Base-by-base conservation (phyloP, 257 asterid species). In the Paraleonurus japonicus region DNA sequence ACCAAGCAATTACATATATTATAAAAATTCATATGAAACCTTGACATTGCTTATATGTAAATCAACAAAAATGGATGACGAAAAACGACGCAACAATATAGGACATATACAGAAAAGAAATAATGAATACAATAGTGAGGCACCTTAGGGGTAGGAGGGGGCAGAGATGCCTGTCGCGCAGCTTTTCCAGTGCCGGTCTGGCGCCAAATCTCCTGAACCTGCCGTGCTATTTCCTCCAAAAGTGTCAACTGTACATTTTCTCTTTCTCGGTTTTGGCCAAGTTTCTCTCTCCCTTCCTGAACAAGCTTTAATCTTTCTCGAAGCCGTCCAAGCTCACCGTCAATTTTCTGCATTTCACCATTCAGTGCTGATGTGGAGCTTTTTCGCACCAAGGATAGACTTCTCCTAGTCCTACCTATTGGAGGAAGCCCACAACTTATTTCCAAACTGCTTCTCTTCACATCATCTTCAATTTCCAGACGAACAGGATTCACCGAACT, bases 281-380 rank as follows among this genome's bases (percentile, higher is more conserved):
- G 88, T 66, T 81, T 90, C 75, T 80, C 94, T 80, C 95, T 86
- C 53, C 92, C 96, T 73, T 86, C 89, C 79, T 87, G 92, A 60
- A 93, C 87, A 64, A 67, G 75, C 79, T 75, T 83, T 35, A 93
- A 78, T 70, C 90, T 85, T 69, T 89, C 97, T 70, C 76, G 82
- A 70, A 90, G 92, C 65, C 79, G 58, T 54, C 80, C 81, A 61
- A 90, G 82, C 82, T 93, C 97, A 69, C 54, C 20, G 75, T 85
- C 95, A 53, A 89, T 83, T 72, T 85, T 86, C 47, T 81, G 67
- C 89, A 87, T 80, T 69, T 86, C 94, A 75, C 76, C 70, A 37
- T 89, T 89, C 66, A 81, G 27, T 5, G 75, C 69, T 24, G 91
- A 78, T 82, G 72, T 51, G 68, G 96, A 81, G 79, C 70, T 83